Evolutionary conservation across 306 rosid genomes (phyloP).

Genomic region (Cucumis hystrix): DNA sequence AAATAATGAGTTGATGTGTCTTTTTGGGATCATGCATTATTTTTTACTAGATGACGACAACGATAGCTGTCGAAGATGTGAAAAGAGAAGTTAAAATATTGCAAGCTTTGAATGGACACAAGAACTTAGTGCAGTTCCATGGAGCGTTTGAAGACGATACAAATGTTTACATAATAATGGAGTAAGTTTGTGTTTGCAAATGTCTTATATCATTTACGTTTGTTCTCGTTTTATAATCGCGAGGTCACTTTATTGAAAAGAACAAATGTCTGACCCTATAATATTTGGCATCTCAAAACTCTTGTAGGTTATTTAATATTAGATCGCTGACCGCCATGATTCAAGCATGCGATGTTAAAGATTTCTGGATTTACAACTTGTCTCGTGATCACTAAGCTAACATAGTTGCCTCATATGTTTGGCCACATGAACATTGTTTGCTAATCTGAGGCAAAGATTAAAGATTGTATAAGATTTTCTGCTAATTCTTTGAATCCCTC

Average conservation of each 20-base stretch:
- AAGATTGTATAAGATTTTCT: background rate
- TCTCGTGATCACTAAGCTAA: background rate
- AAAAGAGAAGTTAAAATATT: slow-evolving; percentile 85
- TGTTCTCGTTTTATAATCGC: background rate
- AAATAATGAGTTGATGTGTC: too few relatives aligned
- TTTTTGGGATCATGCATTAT: background rate
- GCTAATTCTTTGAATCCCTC: slow-evolving; percentile 8
- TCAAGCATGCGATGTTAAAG: background rate
- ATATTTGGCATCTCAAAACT: background rate
- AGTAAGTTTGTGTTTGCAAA: slow-evolving; percentile 37
- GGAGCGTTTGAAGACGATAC: slow-evolving; percentile 76
- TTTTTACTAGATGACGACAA: slow-evolving; percentile 69
- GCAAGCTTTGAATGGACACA: slow-evolving; percentile 62
- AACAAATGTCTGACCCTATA: background rate
- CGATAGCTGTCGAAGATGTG: slow-evolving; percentile 74
- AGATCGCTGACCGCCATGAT: background rate
- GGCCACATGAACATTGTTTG: background rate
- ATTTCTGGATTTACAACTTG: background rate
- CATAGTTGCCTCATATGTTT: background rate
- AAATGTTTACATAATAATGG: slow-evolving; percentile 72
- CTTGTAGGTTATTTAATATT: background rate
- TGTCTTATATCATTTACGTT: background rate
- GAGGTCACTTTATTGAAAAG: background rate
- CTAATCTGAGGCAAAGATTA: background rate
- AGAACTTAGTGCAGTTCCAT: slow-evolving; percentile 68